A percentile compares a stretch with the other conserved stretches of the same genome.
These are phyloP conservation scores for Quercus alba DNA, from an alignment of 306 rosid genomes.

Conservation along the genomic window DNA sequence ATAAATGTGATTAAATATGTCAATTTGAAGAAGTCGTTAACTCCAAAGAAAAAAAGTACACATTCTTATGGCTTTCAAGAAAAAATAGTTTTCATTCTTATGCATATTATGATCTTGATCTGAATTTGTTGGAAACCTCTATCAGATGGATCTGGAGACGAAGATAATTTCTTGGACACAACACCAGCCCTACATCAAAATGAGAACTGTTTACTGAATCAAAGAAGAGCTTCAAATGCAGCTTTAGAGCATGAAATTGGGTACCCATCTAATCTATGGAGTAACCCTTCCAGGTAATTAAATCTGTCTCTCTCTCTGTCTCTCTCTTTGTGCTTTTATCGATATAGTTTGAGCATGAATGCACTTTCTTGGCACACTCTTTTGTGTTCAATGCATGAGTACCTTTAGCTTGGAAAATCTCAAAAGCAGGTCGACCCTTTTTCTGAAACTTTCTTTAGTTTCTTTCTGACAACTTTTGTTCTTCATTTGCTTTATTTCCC, in stretches of 20 bases:
- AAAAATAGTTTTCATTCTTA: not conserved
- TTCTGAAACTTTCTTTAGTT: conserved; percentile 26
- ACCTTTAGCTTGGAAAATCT: conserved; percentile 28
- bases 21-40: not conserved
- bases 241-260: conserved; percentile 45
- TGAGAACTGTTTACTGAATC: conserved; percentile 40
- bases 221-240: conserved; percentile 41
- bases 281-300: conserved; percentile 67
- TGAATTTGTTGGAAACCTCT: conserved; percentile 3
- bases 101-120: not conserved
- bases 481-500: conserved; percentile 38
- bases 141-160: conserved; percentile 78
- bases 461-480: conserved; percentile 48
- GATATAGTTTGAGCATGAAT: conserved; percentile 15
- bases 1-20: not conserved
- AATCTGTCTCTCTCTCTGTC: conserved; percentile 1
- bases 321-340: conserved; percentile 10
- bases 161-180: conserved; percentile 51
- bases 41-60: not conserved
- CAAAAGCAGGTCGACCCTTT: conserved; percentile 28
- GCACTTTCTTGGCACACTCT: not conserved
- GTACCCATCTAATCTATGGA: conserved; percentile 48
- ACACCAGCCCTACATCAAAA: conserved; percentile 41
- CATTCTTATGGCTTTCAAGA: too few relatives aligned
- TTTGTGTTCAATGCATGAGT: not conserved